Evolutionary conservation across 2,329 filamentous ascomycete genomes (phyloP).

Genomic region (Hymenoscyphus scutula): DNA sequence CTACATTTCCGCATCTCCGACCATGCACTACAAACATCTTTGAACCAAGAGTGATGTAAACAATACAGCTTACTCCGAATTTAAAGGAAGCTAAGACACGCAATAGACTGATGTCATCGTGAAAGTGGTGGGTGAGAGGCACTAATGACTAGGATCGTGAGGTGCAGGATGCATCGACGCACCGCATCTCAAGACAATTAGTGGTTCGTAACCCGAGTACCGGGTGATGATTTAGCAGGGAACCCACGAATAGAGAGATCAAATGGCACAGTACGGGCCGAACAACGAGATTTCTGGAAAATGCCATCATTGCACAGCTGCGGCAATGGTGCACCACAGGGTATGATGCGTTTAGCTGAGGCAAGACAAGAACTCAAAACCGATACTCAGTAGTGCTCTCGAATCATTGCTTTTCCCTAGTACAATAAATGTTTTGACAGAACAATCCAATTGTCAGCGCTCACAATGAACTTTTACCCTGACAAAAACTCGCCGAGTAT

Average conservation of each 20-base stretch:
- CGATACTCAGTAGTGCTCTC: not conserved
- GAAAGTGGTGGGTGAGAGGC: not conserved
- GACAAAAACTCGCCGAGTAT: not conserved
- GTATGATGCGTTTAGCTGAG: too few relatives aligned
- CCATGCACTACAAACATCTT: not conserved
- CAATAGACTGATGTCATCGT: too few relatives aligned
- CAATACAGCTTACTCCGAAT: not conserved
- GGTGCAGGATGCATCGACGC: not conserved
- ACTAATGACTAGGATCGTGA: not conserved
- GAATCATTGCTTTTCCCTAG: too few relatives aligned
- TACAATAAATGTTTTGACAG: too few relatives aligned
- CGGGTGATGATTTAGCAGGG: not conserved
- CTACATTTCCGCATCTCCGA: not conserved
- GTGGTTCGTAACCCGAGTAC: conserved; percentile 4
- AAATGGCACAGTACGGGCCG: not conserved
- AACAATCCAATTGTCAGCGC: not conserved
- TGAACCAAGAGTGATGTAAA: not conserved
- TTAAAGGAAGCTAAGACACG: too few relatives aligned
- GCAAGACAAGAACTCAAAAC: not conserved
- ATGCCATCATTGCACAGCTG: not conserved
- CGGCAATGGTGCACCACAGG: not conserved
- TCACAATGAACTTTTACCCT: not conserved
- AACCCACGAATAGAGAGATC: not conserved
- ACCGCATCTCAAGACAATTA: not conserved
- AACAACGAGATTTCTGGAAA: not conserved